A percentile compares a stretch with the other conserved stretches of the same genome.
These are phyloP conservation scores for Backusella liffmaniae DNA, from an alignment of 192 early-diverging fungal genomes.

Conservation along the genomic window DNA sequence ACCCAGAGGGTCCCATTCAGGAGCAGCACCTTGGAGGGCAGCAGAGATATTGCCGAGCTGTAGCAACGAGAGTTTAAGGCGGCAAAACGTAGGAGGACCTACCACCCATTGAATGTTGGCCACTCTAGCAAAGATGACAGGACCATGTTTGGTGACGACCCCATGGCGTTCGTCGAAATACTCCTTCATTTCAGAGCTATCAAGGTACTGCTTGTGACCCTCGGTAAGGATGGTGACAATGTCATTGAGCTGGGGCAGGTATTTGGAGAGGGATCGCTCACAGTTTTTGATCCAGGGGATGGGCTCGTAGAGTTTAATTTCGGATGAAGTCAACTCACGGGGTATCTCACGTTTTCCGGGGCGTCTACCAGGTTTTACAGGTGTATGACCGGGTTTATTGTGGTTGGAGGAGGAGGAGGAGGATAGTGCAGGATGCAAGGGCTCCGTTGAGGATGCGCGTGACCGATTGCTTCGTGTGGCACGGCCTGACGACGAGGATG, in stretches of 20 bases:
- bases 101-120: conserved; percentile 57
- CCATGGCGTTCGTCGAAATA: conserved; percentile 34
- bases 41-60: conserved; percentile 47
- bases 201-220: conserved; percentile 59
- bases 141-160: conserved; percentile 20
- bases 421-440: not conserved
- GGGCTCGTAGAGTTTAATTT: conserved; percentile 34
- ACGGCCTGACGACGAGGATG: not conserved
- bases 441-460: not conserved
- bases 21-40: conserved; percentile 25
- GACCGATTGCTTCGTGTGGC: not conserved
- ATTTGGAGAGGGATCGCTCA: conserved; percentile 47
- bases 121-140: conserved; percentile 59
- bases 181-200: conserved; percentile 32
- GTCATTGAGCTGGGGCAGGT: conserved; percentile 63
- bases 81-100: conserved; percentile 70
- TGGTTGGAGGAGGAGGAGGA: not conserved
- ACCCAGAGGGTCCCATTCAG: conserved; percentile 28
- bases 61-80: conserved; percentile 47
- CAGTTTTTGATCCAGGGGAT: conserved; percentile 54
- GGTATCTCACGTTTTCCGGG: not conserved
- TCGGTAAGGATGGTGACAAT: conserved; percentile 54
- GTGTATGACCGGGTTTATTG: not conserved
- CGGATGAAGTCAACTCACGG: conserved; percentile 6
- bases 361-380: not conserved